Evolutionary conservation across 2,329 filamentous ascomycete genomes (phyloP).

Genomic region (Xylariaceae sp.): DNA sequence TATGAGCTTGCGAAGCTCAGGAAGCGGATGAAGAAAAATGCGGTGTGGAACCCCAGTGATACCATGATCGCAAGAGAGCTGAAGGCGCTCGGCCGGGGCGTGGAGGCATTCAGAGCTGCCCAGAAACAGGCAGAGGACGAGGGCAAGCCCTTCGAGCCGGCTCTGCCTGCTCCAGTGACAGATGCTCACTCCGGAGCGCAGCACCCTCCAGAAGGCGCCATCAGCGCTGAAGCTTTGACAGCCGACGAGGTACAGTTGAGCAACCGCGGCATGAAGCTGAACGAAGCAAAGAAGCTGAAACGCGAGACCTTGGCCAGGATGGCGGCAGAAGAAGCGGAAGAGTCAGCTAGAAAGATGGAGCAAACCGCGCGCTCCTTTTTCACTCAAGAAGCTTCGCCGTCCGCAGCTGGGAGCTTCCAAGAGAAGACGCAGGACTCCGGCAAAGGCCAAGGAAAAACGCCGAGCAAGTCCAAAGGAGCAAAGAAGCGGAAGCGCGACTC

Average conservation of each 20-base stretch:
- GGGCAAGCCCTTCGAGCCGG: constrained; percentile 51
- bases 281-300: constrained; percentile 70
- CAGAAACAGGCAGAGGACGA: constrained; percentile 58
- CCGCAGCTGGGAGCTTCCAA: constrained; percentile 19
- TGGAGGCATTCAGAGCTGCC: constrained; percentile 53
- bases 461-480: constrained; percentile 20
- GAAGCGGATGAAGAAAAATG: constrained; percentile 89
- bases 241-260: constrained; percentile 57
- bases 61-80: constrained; percentile 80
- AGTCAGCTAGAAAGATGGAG: constrained; percentile 46
- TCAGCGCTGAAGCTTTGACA: constrained; percentile 48
- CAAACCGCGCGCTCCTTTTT: constrained; percentile 40
- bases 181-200: constrained; percentile 44
- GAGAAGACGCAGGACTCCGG: constrained; percentile 23
- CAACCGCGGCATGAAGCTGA: constrained; percentile 70
- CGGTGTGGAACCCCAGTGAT: constrained; percentile 74
- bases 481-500: constrained; percentile 41
- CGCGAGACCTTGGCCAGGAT: constrained; percentile 55
- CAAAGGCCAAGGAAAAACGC: constrained; percentile 17
- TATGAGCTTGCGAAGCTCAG: constrained; percentile 62
- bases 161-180: constrained; percentile 33
- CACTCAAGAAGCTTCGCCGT: constrained; percentile 26
- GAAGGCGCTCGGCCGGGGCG: constrained; percentile 59
- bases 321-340: constrained; percentile 55
- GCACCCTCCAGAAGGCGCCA: constrained; percentile 51